These are phyloP conservation scores for Vitis hybrid DNA, from an alignment of 177 flowering plant genomes.

Conservation along the genomic window DNA sequence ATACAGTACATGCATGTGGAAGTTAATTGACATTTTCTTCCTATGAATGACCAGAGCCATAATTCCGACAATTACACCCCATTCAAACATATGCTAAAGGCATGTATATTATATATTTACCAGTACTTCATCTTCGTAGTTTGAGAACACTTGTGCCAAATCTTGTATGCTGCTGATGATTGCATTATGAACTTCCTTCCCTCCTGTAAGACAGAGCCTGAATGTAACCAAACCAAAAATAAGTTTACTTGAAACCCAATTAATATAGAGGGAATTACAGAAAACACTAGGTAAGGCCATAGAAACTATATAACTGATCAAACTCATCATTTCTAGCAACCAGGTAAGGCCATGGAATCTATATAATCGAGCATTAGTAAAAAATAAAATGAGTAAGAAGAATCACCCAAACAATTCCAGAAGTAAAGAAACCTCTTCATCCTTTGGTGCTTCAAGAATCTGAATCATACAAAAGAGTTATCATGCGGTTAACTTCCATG, in stretches of 20 bases:
- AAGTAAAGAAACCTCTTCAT: slow-evolving; percentile 79
- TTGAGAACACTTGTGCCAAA: slow-evolving; percentile 68
- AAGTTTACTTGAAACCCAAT: slow-evolving; percentile 7
- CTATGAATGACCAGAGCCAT: background rate
- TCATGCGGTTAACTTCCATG: slow-evolving; percentile 54
- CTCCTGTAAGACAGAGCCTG: slow-evolving; percentile 83
- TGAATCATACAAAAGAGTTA: slow-evolving; percentile 66
- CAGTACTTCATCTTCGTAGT: slow-evolving; percentile 82
- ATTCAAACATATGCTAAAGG: background rate
- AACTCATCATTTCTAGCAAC: background rate
- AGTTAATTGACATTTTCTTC: no score
- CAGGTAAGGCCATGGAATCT: no score
- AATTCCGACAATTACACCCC: no score
- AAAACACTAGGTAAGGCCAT: background rate
- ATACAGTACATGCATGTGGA: no score
- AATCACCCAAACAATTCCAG: slow-evolving; percentile 77
- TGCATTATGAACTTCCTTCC: slow-evolving; percentile 68
- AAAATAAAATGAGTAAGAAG: slow-evolving; percentile 2
- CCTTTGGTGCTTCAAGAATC: slow-evolving; percentile 91
- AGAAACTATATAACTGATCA: background rate
- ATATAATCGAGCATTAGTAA: background rate
- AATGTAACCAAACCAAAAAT: slow-evolving; percentile 22
- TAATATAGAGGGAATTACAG: background rate
- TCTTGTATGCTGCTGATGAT: slow-evolving; percentile 62
- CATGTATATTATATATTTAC: slow-evolving; percentile 32